phyloP scores from a whole-genome alignment of 2,329 filamentous ascomycete species.

The Beauveria scarabaeidicola region DNA sequence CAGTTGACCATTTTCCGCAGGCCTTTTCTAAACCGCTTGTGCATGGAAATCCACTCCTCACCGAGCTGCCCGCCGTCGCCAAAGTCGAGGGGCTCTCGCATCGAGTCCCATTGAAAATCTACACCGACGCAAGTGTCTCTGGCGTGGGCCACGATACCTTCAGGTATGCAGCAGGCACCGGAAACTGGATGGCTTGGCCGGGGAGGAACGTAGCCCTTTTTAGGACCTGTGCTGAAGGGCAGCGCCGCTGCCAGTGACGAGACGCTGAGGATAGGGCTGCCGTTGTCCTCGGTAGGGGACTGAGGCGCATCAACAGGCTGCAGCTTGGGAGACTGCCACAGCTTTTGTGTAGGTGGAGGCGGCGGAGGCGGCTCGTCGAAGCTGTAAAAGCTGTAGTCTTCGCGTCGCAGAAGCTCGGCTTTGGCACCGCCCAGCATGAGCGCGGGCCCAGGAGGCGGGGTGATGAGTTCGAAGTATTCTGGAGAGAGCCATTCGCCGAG shows the following conservation, averaged over 20 bases:
- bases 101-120: conserved; percentile 97
- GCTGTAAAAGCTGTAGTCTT: conserved; percentile 51
- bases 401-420: conserved; percentile 70
- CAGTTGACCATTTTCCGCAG: conserved; percentile 72
- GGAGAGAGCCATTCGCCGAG: conserved; percentile 92
- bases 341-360: conserved; percentile 12
- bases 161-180: conserved; percentile 69
- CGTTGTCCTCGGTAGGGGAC: conserved; percentile 20
- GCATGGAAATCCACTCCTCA: conserved; percentile 96
- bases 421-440: conserved; percentile 88
- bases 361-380: conserved; percentile 17
- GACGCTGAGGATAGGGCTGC: conserved; percentile 18
- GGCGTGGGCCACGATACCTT: conserved; percentile 83
- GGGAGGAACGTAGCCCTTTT: conserved; percentile 60
- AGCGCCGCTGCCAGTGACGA: conserved; percentile 27
- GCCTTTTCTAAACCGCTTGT: conserved; percentile 76
- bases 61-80: conserved; percentile 80
- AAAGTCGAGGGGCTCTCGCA: conserved; percentile 68
- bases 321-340: conserved; percentile 5
- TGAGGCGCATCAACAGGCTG: conserved; percentile 11
- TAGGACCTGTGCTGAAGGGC: conserved; percentile 21
- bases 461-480: conserved; percentile 88
- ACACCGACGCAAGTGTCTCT: conserved; percentile 75
- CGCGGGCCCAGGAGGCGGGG: conserved; percentile 73
- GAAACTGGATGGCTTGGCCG: conserved; percentile 78